Conservation (phyloP, 2,329 filamentous ascomycete genomes). For the Aspergillus pseudotamarii region DNA sequence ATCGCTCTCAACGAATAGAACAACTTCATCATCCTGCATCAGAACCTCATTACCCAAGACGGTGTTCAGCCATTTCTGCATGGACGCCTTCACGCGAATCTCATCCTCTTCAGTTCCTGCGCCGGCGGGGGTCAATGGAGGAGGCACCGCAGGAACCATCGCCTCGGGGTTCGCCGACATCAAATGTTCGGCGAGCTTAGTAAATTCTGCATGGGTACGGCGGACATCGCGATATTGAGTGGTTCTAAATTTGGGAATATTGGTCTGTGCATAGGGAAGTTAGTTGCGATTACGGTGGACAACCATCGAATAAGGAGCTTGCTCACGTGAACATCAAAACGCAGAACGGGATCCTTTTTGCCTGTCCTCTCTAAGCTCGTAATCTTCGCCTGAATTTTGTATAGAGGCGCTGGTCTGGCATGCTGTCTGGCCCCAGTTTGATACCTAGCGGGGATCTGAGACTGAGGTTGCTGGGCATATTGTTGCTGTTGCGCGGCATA, state of each 20-base stretch:
- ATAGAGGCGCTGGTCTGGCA: constrained; percentile 62
- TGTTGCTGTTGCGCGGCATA: constrained; percentile 42
- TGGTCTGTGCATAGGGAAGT: constrained; percentile 66
- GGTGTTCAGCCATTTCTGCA: constrained; percentile 95
- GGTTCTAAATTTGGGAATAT: constrained; percentile 95
- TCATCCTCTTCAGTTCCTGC: constrained; percentile 97
- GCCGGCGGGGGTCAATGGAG: constrained; percentile 90
- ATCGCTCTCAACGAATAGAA: constrained; percentile 98
- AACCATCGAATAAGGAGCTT: constrained; percentile 10
- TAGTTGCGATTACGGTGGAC: neutral
- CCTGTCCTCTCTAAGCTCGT: constrained; percentile 89
- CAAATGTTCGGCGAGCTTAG: constrained; percentile 93
- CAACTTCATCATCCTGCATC: constrained; percentile 94
- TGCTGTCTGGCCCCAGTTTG: constrained; percentile 44
- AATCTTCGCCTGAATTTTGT: constrained; percentile 91
- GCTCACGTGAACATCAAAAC: constrained; percentile 96
- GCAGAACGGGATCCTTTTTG: constrained; percentile 91
- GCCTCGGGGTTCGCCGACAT: constrained; percentile 98
- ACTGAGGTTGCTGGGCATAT: constrained; percentile 41
- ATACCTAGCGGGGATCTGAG: constrained; percentile 52
- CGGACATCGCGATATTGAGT: constrained; percentile 98
- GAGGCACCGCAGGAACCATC: constrained; percentile 89
- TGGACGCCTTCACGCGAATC: constrained; percentile 77
- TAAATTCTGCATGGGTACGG: constrained; percentile 91
- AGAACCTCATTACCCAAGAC: constrained; percentile 90